These are phyloP conservation scores for Solanum okadae DNA, from an alignment of 257 asterid genomes.

Conservation along the genomic window DNA sequence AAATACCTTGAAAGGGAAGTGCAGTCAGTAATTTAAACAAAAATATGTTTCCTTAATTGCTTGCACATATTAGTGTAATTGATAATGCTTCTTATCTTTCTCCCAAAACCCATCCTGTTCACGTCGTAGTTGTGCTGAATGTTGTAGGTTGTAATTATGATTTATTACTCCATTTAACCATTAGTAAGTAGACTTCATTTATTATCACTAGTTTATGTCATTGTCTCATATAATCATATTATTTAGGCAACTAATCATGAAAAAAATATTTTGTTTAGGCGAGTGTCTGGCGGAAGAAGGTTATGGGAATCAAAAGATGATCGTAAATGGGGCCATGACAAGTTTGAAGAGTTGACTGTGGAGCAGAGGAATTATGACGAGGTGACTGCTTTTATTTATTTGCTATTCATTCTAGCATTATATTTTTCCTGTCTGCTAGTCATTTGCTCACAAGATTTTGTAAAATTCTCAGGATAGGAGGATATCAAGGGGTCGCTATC, in stretches of 20 bases:
- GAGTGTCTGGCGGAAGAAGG: constrained; percentile 78
- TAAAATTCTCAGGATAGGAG: constrained; percentile 50
- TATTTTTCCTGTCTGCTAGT: background rate
- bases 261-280: constrained; percentile 22
- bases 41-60: background rate
- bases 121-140: background rate
- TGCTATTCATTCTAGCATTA: background rate
- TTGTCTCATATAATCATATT: background rate
- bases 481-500: constrained; percentile 51
- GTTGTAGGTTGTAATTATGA: background rate
- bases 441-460: background rate
- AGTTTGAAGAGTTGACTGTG: constrained; percentile 74
- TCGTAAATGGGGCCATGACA: constrained; percentile 98
- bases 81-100: background rate
- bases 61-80: background rate
- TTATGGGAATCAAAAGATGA: constrained; percentile 95
- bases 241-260: background rate
- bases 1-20: background rate
- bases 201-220: background rate
- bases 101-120: background rate
- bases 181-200: background rate
- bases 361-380: constrained; percentile 59
- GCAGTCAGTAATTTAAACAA: background rate
- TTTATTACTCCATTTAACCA: background rate
- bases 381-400: constrained; percentile 28